Evolutionary conservation across 2,329 filamentous ascomycete genomes (phyloP).

Genomic region (Aureobasidium subglaciale): DNA sequence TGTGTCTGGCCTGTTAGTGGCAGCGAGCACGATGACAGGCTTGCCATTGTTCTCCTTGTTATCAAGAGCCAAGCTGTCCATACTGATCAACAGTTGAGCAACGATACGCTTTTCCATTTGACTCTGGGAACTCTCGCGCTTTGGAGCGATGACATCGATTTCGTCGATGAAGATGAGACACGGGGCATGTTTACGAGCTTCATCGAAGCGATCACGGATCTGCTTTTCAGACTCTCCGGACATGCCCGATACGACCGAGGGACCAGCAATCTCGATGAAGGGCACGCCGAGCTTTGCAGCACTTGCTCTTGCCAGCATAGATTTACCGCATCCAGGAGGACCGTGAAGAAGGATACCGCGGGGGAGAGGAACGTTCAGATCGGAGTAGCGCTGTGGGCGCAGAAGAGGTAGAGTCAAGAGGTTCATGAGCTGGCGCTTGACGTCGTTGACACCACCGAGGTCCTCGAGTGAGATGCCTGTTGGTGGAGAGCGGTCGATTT

Average conservation of each 20-base stretch:
- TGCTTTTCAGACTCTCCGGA: constrained; percentile 86
- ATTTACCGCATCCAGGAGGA: constrained; percentile 81
- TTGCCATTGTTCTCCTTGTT: constrained; percentile 57
- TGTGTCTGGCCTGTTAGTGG: constrained; percentile 81
- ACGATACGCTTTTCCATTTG: constrained; percentile 89
- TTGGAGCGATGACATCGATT: constrained; percentile 84
- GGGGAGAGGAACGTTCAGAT: constrained; percentile 60
- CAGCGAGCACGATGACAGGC: constrained; percentile 82
- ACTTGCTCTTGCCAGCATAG: constrained; percentile 72
- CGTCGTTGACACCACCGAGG: constrained; percentile 67
- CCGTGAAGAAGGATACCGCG: constrained; percentile 74
- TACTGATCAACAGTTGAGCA: constrained; percentile 73
- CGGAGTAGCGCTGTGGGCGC: constrained; percentile 57
- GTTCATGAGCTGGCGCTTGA: constrained; percentile 62
- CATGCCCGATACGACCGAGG: constrained; percentile 77
- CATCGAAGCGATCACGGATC: constrained; percentile 76
- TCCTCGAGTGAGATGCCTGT: constrained; percentile 62
- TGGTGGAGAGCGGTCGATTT: constrained; percentile 52
- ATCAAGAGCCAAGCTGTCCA: constrained; percentile 69
- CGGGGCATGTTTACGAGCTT: constrained; percentile 77
- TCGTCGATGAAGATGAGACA: constrained; percentile 89
- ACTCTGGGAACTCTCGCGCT: constrained; percentile 72
- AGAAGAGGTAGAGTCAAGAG: constrained; percentile 67
- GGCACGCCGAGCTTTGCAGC: constrained; percentile 68
- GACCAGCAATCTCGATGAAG: constrained; percentile 75